Base-by-base conservation (phyloP, 2,329 filamentous ascomycete genomes). In the Aspergillus pseudotamarii region DNA sequence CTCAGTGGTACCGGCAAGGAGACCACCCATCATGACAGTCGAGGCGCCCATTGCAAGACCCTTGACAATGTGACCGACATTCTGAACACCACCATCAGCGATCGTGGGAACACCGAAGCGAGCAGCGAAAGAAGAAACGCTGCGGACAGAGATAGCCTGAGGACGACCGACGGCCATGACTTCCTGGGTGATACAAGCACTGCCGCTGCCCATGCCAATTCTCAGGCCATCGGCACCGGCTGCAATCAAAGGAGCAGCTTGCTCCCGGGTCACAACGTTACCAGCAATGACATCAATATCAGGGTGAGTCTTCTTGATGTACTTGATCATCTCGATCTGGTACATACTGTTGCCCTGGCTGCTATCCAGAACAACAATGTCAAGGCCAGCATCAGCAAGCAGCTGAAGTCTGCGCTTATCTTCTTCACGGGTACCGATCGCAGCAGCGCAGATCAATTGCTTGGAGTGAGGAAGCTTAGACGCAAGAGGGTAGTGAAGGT, bases 11-110 rank as follows among this genome's bases (percentile, higher is more conserved):
- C 96, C 95, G 57, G 95, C 95, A 69, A 99, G 87, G 59, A 99
- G 89, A 82, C 95, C 96, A 73, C 95, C 95, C 95, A 99, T 99
- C 95, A 99, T 99, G 78, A 99, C 91, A 43, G 94, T 96, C 53
- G 92, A 93, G 63, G 95, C 95, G 71, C 95, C 95, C 68, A 99
- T 89, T 54, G 95, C 90, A 69, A 99, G 89, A 77, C 94, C 94
- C 87, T 99, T 99, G 80, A 99, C 95, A 70, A 99, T 97, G 84
- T 99, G 96, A 60, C 95, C 95, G 69, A 99, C 92, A 76, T 99
- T 99, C 82, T 99, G 95, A 71, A 99, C 91, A 81, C 95, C 95
- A 73, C 95, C 95, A 73, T 99, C 95, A 64, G 95, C 95, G 76
- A 99, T 98, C 82, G 94, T 98, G 62, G 95, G 95, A 70, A 99